A percentile compares a stretch with the other conserved stretches of the same genome.
Evolutionary conservation across 192 early-diverging fungal genomes (phyloP).

Genomic region (Podila minutissima): DNA sequence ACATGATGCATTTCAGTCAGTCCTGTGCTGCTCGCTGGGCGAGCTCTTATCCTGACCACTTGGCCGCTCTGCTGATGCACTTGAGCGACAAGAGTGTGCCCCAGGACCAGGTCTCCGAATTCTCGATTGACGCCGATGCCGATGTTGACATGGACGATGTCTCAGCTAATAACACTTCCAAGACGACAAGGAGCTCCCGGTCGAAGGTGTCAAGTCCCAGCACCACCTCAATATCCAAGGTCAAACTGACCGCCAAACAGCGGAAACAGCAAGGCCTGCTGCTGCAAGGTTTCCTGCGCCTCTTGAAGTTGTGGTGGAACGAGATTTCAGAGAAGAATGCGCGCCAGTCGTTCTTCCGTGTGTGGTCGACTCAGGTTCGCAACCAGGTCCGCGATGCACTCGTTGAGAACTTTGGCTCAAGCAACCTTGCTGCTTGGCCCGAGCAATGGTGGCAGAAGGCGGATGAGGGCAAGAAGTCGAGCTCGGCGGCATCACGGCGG

Average conservation of each 20-base stretch:
- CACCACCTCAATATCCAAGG: neutral
- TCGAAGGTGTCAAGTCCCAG: neutral
- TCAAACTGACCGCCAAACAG: conserved; percentile 25
- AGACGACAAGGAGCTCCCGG: conserved; percentile 8
- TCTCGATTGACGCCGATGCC: neutral
- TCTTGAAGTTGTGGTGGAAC: conserved; percentile 25
- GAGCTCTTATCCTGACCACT: conserved; percentile 24
- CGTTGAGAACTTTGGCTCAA: conserved; percentile 44
- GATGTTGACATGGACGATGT: conserved; percentile 28
- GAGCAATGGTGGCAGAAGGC: conserved; percentile 22
- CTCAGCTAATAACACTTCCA: neutral
- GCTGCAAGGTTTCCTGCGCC: conserved; percentile 9
- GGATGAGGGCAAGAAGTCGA: neutral
- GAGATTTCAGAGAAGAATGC: neutral
- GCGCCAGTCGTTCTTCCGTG: conserved; percentile 2
- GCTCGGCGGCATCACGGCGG: neutral
- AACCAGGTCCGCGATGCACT: conserved; percentile 31
- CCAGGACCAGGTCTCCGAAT: conserved; percentile 8
- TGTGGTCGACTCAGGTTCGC: conserved; percentile 27
- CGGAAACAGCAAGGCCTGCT: conserved; percentile 31
- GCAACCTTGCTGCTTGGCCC: conserved; percentile 49
- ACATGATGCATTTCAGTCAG: conserved; percentile 35
- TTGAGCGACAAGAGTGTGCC: conserved; percentile 30
- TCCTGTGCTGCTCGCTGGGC: conserved; percentile 13
- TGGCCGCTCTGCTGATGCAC: conserved; percentile 16